phyloP scores from a whole-genome alignment of 768 basidiomycete genomes.

The Aureoboletus auriporus region DNA sequence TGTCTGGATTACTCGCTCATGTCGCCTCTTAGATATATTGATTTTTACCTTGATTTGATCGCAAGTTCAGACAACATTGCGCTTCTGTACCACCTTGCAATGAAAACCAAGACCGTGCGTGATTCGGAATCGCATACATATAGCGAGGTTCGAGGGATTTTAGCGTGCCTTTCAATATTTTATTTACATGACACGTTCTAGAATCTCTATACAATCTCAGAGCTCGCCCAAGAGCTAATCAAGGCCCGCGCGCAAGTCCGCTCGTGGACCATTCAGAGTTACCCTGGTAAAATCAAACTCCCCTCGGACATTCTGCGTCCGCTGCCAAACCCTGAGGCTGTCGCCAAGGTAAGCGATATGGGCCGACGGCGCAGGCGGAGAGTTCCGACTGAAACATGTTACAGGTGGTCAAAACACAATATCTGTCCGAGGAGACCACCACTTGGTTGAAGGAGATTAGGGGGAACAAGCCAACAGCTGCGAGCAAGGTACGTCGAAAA shows the following conservation, averaged over 20 bases:
- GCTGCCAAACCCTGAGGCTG: slow-evolving; percentile 61
- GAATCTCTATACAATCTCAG: slow-evolving; percentile 86
- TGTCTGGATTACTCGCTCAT: not conserved
- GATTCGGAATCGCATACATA: slow-evolving; percentile 66
- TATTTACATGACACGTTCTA: slow-evolving; percentile 25
- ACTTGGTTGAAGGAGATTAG: slow-evolving; percentile 52
- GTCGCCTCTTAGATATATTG: slow-evolving; percentile 62
- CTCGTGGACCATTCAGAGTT: slow-evolving; percentile 73
- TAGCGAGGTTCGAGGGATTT: slow-evolving; percentile 54
- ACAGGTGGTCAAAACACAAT: slow-evolving; percentile 65
- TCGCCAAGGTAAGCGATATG: slow-evolving; percentile 49
- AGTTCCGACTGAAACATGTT: not conserved
- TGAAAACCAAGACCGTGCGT: slow-evolving; percentile 81
- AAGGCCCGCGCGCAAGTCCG: slow-evolving; percentile 57
- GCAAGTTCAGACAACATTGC: slow-evolving; percentile 79
- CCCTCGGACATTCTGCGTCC: slow-evolving; percentile 80
- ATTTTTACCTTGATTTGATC: slow-evolving; percentile 80
- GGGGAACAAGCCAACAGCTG: slow-evolving; percentile 32
- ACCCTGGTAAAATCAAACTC: slow-evolving; percentile 76
- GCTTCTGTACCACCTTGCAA: slow-evolving; percentile 76
- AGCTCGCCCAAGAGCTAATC: slow-evolving; percentile 86
- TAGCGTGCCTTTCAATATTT: not conserved
- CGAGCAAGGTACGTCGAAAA: slow-evolving; percentile 25
- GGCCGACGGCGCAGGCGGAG: not conserved
- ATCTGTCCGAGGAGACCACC: slow-evolving; percentile 58